phyloP scores from a whole-genome alignment of 2,329 filamentous ascomycete genomes.

The Hirsutella minnesotensis region DNA sequence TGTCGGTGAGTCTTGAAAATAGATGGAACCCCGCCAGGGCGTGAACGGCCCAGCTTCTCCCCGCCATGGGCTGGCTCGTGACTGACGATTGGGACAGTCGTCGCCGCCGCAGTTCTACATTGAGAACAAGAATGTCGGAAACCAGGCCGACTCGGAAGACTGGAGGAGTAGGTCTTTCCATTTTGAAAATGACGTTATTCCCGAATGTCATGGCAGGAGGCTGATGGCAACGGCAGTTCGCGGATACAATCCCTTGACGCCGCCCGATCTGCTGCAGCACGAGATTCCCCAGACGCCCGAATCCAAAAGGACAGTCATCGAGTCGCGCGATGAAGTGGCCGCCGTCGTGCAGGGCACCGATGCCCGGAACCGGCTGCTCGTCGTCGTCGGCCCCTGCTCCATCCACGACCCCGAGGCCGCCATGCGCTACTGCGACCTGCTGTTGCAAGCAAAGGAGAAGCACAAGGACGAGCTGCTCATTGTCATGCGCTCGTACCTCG shows the following conservation, averaged over 20 bases:
- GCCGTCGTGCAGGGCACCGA: conserved; percentile 59
- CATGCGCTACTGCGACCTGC: conserved; percentile 80
- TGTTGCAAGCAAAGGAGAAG: conserved; percentile 74
- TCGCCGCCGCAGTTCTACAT: conserved; percentile 50
- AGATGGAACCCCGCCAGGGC: background rate
- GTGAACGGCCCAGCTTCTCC: too few relatives aligned
- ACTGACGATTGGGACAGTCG: conserved; percentile 12
- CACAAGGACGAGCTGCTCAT: conserved; percentile 83
- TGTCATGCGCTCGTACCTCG: conserved; percentile 95
- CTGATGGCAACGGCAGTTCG: conserved; percentile 40
- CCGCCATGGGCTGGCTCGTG: too few relatives aligned
- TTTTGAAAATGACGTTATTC: background rate
- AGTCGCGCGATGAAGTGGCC: conserved; percentile 50
- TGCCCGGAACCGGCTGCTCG: conserved; percentile 44
- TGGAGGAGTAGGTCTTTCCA: conserved; percentile 56
- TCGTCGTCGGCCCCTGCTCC: conserved; percentile 90
- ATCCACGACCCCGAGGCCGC: conserved; percentile 91
- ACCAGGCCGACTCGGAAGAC: conserved; percentile 63
- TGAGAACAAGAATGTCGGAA: conserved; percentile 67
- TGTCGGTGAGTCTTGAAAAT: too few relatives aligned
- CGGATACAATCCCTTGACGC: conserved; percentile 86
- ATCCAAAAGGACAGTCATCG: conserved; percentile 48
- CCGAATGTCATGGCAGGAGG: background rate
- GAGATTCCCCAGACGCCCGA: conserved; percentile 58
- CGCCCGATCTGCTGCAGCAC: conserved; percentile 89